Base-by-base conservation (phyloP, 2,329 filamentous ascomycete genomes). In the Colletotrichum tofieldiae region DNA sequence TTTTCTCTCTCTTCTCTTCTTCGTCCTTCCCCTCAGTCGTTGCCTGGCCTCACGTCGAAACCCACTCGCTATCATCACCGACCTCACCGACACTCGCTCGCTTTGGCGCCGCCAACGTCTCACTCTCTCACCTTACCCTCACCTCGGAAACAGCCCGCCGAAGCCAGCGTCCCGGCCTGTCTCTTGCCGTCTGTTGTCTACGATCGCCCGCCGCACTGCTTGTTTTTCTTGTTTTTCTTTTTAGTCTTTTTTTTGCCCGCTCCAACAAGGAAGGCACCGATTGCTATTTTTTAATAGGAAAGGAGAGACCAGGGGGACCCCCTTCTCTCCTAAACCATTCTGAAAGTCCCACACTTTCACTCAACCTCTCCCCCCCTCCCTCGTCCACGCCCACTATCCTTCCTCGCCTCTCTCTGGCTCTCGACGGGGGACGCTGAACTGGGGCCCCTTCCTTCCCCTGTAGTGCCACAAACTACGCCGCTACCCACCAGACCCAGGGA, bases 241-340 rank as follows among this genome's bases (percentile, higher is more conserved):
- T 64, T 60, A 45, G 45, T 41, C 60, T 37, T 67, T 41, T 71
- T 65, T 35, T 54, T 60, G 18, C 47, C 65, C 35, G 9, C 60
- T 39, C 16, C 45, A n/a, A n/a, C 65, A 70, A 65, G 70, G 70
- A 70, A 72, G 41, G 41, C 66, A 49, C 47, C 43, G 9, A 12
- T 35, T 67, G 20, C 45, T 60, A 29, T 54, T 51, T 26, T 59
- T 26, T 65, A 55, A 63, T 60, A 65, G 61, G 70, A 70, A 72
- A 69, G 59, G 70, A 70, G 70, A 65, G 52, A 56, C 66, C 70
- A 55, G 70, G 70, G 70, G 70, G 52, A 9, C 66, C 69, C 61
- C 63, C 45, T 65, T 70, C 65, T 59, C 54, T 70, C 70, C 70
- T 72, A 65, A 70, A 70, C 52, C 45, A 59, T 69, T 47, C 60